Evolutionary conservation across 73 alveolate species (phyloP).

Genomic region (Blepharisma japonicum): DNA sequence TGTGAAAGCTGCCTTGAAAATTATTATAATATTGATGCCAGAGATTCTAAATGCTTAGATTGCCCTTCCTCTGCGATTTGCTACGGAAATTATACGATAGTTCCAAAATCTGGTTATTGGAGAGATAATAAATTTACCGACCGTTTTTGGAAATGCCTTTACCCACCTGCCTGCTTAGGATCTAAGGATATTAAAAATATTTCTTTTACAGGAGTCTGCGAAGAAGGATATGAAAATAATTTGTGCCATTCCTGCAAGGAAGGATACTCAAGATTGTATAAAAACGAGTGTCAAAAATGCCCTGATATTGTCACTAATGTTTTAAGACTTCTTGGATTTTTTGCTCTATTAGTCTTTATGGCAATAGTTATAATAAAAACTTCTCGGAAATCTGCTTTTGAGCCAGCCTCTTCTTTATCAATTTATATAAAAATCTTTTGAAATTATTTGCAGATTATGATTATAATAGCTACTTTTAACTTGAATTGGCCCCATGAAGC

Average conservation of each 20-base stretch:
- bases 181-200: slow-evolving; percentile 24
- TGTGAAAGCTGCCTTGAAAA: slow-evolving; percentile 40
- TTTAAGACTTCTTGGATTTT: not conserved
- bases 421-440: slow-evolving; percentile 5
- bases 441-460: slow-evolving; percentile 26
- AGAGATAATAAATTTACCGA: slow-evolving; percentile 22
- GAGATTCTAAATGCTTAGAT: not conserved
- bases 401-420: not conserved
- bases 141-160: slow-evolving; percentile 33
- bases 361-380: not conserved
- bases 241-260: slow-evolving; percentile 39
- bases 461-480: not conserved
- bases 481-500: slow-evolving; percentile 21
- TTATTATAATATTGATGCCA: slow-evolving; percentile 35
- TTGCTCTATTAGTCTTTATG: not conserved
- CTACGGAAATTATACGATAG: slow-evolving; percentile 39
- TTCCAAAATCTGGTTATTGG: slow-evolving; percentile 50
- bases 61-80: slow-evolving; percentile 35
- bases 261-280: slow-evolving; percentile 15
- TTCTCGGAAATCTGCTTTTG: not conserved
- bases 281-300: slow-evolving; percentile 39
- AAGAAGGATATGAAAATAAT: slow-evolving; percentile 38
- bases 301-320: slow-evolving; percentile 1
- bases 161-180: slow-evolving; percentile 27
- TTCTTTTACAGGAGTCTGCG: slow-evolving; percentile 34